Conservation (phyloP, 768 basidiomycete genomes). For the Boletus barrowsii region DNA sequence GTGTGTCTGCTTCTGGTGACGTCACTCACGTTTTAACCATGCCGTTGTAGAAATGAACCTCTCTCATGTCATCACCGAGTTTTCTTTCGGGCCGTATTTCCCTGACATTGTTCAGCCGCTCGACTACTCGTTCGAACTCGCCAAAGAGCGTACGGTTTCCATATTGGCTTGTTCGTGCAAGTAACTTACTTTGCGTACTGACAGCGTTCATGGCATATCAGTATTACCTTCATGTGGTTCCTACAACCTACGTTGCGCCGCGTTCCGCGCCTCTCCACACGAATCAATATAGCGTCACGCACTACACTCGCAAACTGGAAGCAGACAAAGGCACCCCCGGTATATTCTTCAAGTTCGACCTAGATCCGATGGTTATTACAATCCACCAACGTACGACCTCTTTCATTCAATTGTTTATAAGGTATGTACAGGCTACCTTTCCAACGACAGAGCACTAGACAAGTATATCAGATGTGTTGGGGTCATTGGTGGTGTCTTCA, state of each 20-base stretch:
- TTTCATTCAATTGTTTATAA: slow-evolving; percentile 77
- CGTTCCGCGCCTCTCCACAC: slow-evolving; percentile 63
- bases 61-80: slow-evolving; percentile 93
- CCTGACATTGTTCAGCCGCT: slow-evolving; percentile 94
- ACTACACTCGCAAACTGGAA: slow-evolving; percentile 74
- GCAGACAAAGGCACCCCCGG: slow-evolving; percentile 83
- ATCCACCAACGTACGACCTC: slow-evolving; percentile 87
- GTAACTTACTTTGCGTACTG: background rate
- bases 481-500: slow-evolving; percentile 91
- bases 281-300: slow-evolving; percentile 92
- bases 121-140: slow-evolving; percentile 81
- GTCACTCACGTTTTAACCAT: background rate
- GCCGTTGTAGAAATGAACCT: slow-evolving; percentile 80
- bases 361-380: slow-evolving; percentile 84
- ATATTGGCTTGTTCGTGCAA: background rate
- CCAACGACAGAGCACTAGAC: background rate
- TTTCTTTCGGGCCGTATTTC: slow-evolving; percentile 95
- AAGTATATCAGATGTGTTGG: slow-evolving; percentile 60
- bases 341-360: slow-evolving; percentile 98
- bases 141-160: slow-evolving; percentile 51
- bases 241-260: slow-evolving; percentile 86
- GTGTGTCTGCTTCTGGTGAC: slow-evolving; percentile 45
- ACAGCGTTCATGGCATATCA: slow-evolving; percentile 88
- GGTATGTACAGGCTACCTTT: slow-evolving; percentile 32
- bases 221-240: slow-evolving; percentile 94